phyloP scores from a whole-genome alignment of 345 rosid species.

The Sonneratia caseolaris region DNA sequence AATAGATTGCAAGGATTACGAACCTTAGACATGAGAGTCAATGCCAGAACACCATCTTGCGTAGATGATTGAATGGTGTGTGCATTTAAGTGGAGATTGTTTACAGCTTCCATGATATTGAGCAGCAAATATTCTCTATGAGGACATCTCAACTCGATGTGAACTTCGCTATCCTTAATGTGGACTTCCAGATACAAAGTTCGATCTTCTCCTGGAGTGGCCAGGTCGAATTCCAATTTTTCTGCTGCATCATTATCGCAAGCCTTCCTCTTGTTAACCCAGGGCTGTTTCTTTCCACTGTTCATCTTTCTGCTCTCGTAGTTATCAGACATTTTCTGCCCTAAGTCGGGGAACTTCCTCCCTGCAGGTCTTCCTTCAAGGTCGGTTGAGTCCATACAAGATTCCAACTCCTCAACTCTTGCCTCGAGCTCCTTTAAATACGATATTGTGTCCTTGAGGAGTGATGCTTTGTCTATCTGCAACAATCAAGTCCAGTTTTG shows the following conservation, averaged over 20 bases:
- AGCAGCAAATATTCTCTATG: conserved; percentile 58
- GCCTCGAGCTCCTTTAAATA: conserved; percentile 65
- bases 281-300: conserved; percentile 23
- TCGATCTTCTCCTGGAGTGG: conserved; percentile 16
- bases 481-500: background rate
- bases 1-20: background rate
- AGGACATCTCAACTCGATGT: conserved; percentile 56
- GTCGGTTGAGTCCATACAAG: conserved; percentile 54
- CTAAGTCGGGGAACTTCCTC: conserved; percentile 31
- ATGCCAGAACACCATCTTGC: conserved; percentile 41
- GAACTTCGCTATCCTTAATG: conserved; percentile 40
- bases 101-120: conserved; percentile 71
- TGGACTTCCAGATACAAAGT: conserved; percentile 32
- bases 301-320: conserved; percentile 23
- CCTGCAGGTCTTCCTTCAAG: conserved; percentile 33
- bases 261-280: conserved; percentile 62
- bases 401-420: conserved; percentile 69
- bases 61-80: conserved; percentile 56
- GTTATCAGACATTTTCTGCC: conserved; percentile 66
- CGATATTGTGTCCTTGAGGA: conserved; percentile 70
- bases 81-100: conserved; percentile 63
- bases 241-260: conserved; percentile 31
- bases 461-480: conserved; percentile 72
- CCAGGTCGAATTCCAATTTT: conserved; percentile 18
- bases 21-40: conserved; percentile 72